Percentiles rank a stretch among this genome's conserved stretches.
phyloP scores from a whole-genome alignment of 352 stramenopile species.

The Sclerospora graminicola region DNA sequence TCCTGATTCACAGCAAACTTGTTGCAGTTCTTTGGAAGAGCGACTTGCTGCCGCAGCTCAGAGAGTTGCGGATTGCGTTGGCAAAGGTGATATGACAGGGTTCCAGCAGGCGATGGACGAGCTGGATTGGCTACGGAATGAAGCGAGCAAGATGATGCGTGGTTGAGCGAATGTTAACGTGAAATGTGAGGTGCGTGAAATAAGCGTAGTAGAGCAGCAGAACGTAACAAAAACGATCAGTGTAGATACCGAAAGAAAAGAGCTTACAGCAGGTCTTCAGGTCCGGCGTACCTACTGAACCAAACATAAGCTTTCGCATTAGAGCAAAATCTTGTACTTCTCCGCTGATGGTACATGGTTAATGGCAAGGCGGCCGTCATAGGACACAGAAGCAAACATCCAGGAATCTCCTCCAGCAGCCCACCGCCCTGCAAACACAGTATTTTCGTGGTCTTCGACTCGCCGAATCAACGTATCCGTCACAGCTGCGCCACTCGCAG shows the following conservation, averaged over 20 bases:
- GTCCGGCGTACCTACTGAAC: slow-evolving; percentile 18
- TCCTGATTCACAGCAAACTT: slow-evolving; percentile 17
- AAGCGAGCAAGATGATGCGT: slow-evolving; percentile 67
- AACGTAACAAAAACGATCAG: slow-evolving; percentile 16
- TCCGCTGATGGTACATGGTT: slow-evolving; percentile 97
- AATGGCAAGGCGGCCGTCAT: slow-evolving; percentile 91
- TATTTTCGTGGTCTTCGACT: slow-evolving; percentile 93
- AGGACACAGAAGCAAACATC: slow-evolving; percentile 93
- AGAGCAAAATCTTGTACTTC: slow-evolving; percentile 99
- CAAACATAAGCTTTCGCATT: slow-evolving; percentile 21
- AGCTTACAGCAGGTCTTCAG: slow-evolving; percentile 17
- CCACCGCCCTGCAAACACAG: slow-evolving; percentile 91
- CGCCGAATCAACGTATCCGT: slow-evolving; percentile 65
- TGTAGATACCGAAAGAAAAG: slow-evolving; percentile 21
- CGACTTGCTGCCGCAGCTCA: slow-evolving; percentile 54
- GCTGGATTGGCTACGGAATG: slow-evolving; percentile 65
- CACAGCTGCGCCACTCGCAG: slow-evolving; percentile 40
- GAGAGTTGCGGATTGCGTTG: slow-evolving; percentile 61
- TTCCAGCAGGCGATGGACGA: slow-evolving; percentile 79
- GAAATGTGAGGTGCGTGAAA: slow-evolving; percentile 19
- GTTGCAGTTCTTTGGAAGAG: slow-evolving; percentile 41
- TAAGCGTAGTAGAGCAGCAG: slow-evolving; percentile 27
- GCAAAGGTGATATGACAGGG: slow-evolving; percentile 67
- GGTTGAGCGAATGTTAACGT: slow-evolving; percentile 27
- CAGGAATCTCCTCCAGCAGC: slow-evolving; percentile 88